Base-by-base conservation (phyloP, 108 stramenopile species). In the Cylindrotheca fusiformis region DNA sequence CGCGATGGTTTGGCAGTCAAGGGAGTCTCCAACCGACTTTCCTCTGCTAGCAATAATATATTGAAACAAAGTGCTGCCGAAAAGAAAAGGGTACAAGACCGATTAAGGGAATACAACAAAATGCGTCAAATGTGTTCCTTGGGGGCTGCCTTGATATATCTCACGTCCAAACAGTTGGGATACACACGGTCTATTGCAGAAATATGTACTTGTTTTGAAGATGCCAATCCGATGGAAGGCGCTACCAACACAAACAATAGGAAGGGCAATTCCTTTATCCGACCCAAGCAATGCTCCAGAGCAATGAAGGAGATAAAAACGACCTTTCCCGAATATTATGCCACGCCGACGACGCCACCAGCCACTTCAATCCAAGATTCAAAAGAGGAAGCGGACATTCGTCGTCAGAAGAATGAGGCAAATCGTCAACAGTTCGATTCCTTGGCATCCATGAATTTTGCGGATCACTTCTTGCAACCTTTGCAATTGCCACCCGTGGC, bases 401-500 rank as follows among this genome's bases (percentile, higher is more conserved):
- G n/a, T n/a, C n/a, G n/a, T n/a, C n/a, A n/a, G n/a, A n/a, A n/a
- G n/a, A n/a, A n/a, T n/a, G n/a, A n/a, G n/a, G n/a, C n/a, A n/a
- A n/a, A n/a, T n/a, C n/a, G n/a, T n/a, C n/a, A n/a, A n/a, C n/a
- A n/a, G n/a, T n/a, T n/a, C n/a, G 67, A 65, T 33, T 29, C 48
- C 24, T 30, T 20, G 17, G 55, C 67, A 12, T 32, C 57, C 1
- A 45, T 55, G 20, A 74, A 70, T 54, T 74, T 81, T 51, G 78
- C 77, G 19, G 78, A 77, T 23, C 80, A 85, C 55, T 60, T 64
- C 2, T 23, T 61, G 30, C 77, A 63, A 14, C 73, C 75, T 24
- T 52, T 85, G 55, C 64, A 78, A 24, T 63, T 85, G 24, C 75
- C 84, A 29, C 73, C 76, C 5, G 80, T 79, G 3, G 84, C 84